Evolutionary conservation across 2,329 filamentous ascomycete species (phyloP).

Genomic region (Cryphonectria carpinicola): DNA sequence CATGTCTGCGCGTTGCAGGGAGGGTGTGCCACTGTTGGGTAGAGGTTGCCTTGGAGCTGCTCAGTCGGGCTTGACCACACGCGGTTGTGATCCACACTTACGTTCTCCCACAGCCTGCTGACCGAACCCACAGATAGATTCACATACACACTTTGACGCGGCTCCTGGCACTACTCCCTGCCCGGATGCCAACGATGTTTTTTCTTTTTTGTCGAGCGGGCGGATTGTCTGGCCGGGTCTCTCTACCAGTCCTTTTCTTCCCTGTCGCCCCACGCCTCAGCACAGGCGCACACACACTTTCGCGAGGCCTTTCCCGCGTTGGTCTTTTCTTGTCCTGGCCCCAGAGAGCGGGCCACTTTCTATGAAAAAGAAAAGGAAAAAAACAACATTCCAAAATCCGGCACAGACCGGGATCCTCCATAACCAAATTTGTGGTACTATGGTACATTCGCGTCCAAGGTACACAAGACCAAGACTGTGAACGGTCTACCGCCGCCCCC

Average conservation of each 20-base stretch:
- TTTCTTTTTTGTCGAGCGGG: slow-evolving; percentile 11
- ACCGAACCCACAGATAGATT: slow-evolving; percentile 21
- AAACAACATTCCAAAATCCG: slow-evolving; percentile 20
- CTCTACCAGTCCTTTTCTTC: slow-evolving; percentile 16
- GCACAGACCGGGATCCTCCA: slow-evolving; percentile 23
- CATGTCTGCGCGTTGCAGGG: slow-evolving; percentile 21
- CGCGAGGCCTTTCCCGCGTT: not conserved
- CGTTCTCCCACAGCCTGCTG: slow-evolving; percentile 10
- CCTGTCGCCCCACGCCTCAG: slow-evolving; percentile 17
- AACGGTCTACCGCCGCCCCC: slow-evolving; percentile 21
- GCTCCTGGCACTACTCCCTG: slow-evolving; percentile 21
- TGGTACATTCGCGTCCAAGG: slow-evolving; percentile 23
- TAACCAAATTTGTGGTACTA: slow-evolving; percentile 14
- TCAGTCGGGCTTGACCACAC: slow-evolving; percentile 14
- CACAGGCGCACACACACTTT: slow-evolving; percentile 1
- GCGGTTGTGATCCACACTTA: slow-evolving; percentile 14
- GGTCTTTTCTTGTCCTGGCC: slow-evolving; percentile 3
- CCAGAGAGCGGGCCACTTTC: slow-evolving; percentile 13
- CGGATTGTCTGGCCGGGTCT: slow-evolving; percentile 25
- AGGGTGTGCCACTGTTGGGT: slow-evolving; percentile 26
- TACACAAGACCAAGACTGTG: slow-evolving; percentile 21
- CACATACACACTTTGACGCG: slow-evolving; percentile 22
- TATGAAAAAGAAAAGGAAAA: slow-evolving; percentile 8
- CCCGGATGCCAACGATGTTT: not conserved
- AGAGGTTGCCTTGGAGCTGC: slow-evolving; percentile 19